Evolutionary conservation across 2,329 filamentous ascomycete genomes (phyloP), one percentile per base, ranked within the genome.

Genomic region (Pestalotiopsis sp.): DNA sequence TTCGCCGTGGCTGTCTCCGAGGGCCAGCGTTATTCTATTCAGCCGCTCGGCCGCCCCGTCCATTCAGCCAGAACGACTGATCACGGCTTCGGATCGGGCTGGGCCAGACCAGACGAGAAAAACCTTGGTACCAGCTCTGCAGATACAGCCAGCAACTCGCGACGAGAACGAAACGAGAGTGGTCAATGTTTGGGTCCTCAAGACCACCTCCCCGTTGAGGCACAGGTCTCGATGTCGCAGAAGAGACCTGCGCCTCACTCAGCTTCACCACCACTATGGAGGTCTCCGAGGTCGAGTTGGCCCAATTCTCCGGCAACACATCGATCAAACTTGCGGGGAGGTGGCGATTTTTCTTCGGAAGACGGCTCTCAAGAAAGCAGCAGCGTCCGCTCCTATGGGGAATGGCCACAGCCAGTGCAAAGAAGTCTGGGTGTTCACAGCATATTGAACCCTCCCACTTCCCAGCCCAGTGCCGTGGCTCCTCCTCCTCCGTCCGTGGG

Each of bases 171-270:
- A 68, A 71, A 71, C 74, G 71, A 74, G 73, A 72, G 77, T 74
- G 78, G 66, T 68, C 66, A 68, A 64, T 64, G 66, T 68, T 49
- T 39, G 66, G 59, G 66, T 68, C 45, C 25, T 58, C 66, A 68
- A 31, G 49, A 52, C 66, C 66, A 68, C 60, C 61, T 64, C 55
- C 66, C 25, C 64, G 59, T 27, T 64, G 66, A 60, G 59, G 66
- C 45, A 68, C 66, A 68, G 66, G 86, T 62, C 66, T 65, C 87
- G 83, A 91, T 91, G 89, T 90, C 88, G 83, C 87, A 89, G 84
- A 86, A 84, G 82, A 85, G 83, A 76, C 80, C 84, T 84, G 83
- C 82, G 80, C 82, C 86, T 86, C 84, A 81, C 79, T 84, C 87
- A 84, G 80, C 82, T 78, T 86, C 86, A 81, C 85, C 82, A 77